These are phyloP conservation scores for Biscutella laevigata DNA, from an alignment of 441 rosid species.

Conservation along the genomic window DNA sequence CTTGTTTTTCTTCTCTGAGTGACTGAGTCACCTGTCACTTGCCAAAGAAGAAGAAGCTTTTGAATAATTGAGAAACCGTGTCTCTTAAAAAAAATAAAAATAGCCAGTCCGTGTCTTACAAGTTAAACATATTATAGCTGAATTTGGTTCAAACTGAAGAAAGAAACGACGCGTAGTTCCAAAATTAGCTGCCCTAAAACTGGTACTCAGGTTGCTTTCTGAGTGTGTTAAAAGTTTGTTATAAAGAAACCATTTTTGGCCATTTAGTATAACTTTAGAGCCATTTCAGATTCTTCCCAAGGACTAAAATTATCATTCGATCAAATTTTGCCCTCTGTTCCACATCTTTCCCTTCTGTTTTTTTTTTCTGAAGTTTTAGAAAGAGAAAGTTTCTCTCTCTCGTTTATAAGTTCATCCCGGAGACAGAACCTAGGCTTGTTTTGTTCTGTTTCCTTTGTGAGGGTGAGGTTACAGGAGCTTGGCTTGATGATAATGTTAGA, in stretches of 20 bases:
- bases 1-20: too few relatives aligned
- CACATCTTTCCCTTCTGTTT: too few relatives aligned
- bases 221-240: neutral
- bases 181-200: conserved; percentile 6
- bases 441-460: neutral
- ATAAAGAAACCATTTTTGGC: conserved; percentile 4
- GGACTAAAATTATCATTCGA: too few relatives aligned
- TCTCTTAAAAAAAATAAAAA: neutral
- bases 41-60: too few relatives aligned
- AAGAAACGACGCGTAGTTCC: conserved; percentile 17
- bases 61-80: neutral
- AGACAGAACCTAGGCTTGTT: neutral
- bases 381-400: conserved; percentile 6
- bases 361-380: conserved; percentile 14
- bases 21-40: too few relatives aligned
- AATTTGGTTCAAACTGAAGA: conserved; percentile 8
- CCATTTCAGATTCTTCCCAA: neutral
- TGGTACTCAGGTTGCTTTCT: neutral
- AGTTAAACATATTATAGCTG: neutral
- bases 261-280: conserved; percentile 4
- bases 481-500: conserved; percentile 18
- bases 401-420: neutral
- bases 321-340: too few relatives aligned
- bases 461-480: conserved; percentile 10
- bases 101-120: neutral